phyloP scores from a whole-genome alignment of 2,329 filamentous ascomycete species.

The Chaetomium olivaceum region DNA sequence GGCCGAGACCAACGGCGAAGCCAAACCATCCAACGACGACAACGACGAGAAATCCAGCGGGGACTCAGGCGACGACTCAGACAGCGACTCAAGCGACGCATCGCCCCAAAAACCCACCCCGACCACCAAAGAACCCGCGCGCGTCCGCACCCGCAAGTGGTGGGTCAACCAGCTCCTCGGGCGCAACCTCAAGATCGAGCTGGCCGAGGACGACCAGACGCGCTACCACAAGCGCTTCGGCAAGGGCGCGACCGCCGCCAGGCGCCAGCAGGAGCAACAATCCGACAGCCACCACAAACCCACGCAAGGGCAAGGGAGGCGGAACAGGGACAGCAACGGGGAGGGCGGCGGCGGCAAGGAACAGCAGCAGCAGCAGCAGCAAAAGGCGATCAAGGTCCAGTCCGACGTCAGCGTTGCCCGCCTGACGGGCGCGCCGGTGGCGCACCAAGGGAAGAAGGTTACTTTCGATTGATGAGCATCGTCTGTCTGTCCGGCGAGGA shows the following conservation, averaged over 20 bases:
- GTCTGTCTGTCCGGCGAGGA: neutral
- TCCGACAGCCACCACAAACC: conserved; percentile 34
- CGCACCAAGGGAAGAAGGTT: conserved; percentile 75
- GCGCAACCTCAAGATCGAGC: conserved; percentile 81
- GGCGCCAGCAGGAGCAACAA: conserved; percentile 32
- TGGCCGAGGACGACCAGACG: conserved; percentile 85
- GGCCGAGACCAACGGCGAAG: conserved; percentile 37
- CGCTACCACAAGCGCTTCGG: conserved; percentile 94
- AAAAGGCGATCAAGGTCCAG: conserved; percentile 42
- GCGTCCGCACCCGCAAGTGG: conserved; percentile 67
- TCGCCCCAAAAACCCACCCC: conserved; percentile 39
- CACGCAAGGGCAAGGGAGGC: neutral
- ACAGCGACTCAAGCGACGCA: neutral
- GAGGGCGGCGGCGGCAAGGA: conserved; percentile 27
- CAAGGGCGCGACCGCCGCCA: conserved; percentile 59
- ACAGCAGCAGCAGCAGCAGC: neutral
- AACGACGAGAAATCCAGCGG: conserved; percentile 35
- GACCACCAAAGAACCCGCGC: conserved; percentile 42
- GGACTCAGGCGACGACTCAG: neutral
- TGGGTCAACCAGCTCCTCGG: conserved; percentile 85
- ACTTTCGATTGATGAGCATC: conserved; percentile 72
- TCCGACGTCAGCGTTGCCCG: conserved; percentile 57
- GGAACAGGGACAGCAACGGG: conserved; percentile 29
- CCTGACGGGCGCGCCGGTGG: conserved; percentile 77
- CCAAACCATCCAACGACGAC: conserved; percentile 40